A percentile compares a stretch with the other conserved stretches of the same genome.
Conservation (phyloP, 371 early-diverging fungal genomes). For the Blyttiomyces sp. region DNA sequence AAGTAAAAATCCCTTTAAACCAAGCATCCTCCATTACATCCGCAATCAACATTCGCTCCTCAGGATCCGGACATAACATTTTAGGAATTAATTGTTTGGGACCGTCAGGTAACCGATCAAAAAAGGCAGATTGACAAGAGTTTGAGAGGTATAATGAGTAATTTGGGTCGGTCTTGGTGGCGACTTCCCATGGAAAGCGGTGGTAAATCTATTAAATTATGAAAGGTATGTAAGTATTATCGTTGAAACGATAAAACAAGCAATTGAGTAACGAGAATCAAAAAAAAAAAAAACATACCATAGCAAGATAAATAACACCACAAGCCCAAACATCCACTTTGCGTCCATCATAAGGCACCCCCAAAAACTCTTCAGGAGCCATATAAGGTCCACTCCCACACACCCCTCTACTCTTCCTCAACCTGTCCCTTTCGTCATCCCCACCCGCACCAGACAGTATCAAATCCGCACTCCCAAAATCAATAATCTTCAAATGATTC, state of each 20-base stretch:
- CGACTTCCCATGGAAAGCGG: not conserved
- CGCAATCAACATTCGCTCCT: not conserved
- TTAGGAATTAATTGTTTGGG: not conserved
- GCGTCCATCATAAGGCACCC: constrained; percentile 38
- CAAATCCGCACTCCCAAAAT: constrained; percentile 72
- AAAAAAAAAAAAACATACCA: not conserved
- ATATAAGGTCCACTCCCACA: constrained; percentile 56
- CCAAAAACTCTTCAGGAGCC: constrained; percentile 54
- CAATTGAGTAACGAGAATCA: not conserved
- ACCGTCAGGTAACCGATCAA: not conserved
- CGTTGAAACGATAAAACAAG: not conserved
- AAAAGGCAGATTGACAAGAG: not conserved
- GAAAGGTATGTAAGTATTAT: no score
- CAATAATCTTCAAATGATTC: constrained; percentile 89
- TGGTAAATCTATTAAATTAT: not conserved
- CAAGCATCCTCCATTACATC: not conserved
- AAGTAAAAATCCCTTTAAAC: not conserved
- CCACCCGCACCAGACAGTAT: not conserved
- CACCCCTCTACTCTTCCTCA: constrained; percentile 37
- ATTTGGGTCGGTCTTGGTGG: not conserved
- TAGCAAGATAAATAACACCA: constrained; percentile 24
- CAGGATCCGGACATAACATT: not conserved
- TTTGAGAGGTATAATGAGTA: not conserved
- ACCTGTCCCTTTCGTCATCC: not conserved
- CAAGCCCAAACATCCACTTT: constrained; percentile 56